These are phyloP conservation scores for Ormosia semicastrata DNA, from an alignment of 306 rosid species.

Conservation along the genomic window DNA sequence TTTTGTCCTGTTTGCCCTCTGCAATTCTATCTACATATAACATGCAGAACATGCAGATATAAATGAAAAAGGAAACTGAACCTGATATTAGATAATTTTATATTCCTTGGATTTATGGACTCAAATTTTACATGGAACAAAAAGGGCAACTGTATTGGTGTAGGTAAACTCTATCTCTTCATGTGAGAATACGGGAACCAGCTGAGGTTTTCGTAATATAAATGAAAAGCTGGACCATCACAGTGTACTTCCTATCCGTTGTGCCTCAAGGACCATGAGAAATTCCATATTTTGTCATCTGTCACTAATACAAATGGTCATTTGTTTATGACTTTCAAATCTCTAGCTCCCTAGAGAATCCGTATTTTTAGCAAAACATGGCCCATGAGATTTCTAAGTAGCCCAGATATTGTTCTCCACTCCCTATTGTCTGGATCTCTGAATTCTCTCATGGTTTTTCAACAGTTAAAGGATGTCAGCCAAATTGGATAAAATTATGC, in stretches of 20 bases:
- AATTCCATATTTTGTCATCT: neutral
- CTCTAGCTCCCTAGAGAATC: neutral
- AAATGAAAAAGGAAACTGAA: too few relatives aligned
- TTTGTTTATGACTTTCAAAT: neutral
- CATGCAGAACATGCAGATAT: neutral
- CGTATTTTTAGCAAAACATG: neutral
- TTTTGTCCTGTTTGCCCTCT: neutral
- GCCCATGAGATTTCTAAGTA: neutral
- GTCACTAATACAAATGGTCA: neutral
- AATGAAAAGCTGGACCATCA: neutral
- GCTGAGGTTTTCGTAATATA: neutral
- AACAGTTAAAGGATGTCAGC: neutral
- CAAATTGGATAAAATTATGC: neutral
- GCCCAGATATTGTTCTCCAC: neutral
- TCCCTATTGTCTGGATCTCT: neutral
- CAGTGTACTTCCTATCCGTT: neutral
- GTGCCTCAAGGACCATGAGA: neutral
- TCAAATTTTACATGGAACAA: constrained; percentile 5
- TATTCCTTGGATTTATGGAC: constrained; percentile 7
- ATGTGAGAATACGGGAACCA: neutral
- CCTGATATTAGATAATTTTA: constrained; percentile 9
- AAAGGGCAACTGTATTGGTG: neutral
- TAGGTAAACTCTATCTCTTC: neutral
- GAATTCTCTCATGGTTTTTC: neutral
- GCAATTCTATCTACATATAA: neutral